Base-by-base conservation (phyloP, 305 asterid species). In the Striga hermonthica region DNA sequence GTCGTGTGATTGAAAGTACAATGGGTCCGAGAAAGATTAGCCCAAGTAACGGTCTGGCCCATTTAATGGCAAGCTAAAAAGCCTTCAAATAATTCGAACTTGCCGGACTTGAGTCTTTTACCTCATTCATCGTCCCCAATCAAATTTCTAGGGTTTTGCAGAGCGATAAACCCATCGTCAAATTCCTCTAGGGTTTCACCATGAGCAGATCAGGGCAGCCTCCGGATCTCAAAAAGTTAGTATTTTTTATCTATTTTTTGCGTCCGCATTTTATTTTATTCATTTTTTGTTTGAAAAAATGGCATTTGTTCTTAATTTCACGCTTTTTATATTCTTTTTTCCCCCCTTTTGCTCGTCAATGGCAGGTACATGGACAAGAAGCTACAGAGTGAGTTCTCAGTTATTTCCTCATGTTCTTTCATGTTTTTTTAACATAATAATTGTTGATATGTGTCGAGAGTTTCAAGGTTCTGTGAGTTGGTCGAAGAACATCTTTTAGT, bases 191-290 rank as follows among this genome's bases (percentile, higher is more conserved):
- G 44, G 53, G 45, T 54, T 73, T 69, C 68, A 65, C 71, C 75
- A 88, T 88, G 94, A 88, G 96, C 80, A 82, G 96, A 74, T 88
- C 96, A 39, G 96, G 96, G 3, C 94, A 88, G 79, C 96, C 96
- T 58, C 96, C 96, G 74, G 96, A 88, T 88, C 88, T 88, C 62
- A 88, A 88, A 72, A 88, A 88, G 96, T 84, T 73, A 39, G 76
- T 43, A 3, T 41, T 1, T 38, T 3, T 16, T 7, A 5, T 4
- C 0, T 3, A 1, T 38, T 50, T 0, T 41, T 5, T 28, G 5
- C 3, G 3, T 57, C 43, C 1, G 36, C 0, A n/a, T 34, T 34
- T 45, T 7, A 6, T 3, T 0, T n/a, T 41, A 4, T 2, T 61
- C 11, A n/a, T 12, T 31, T 31, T 64, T 12, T 9, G 48, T 57